These are phyloP conservation scores for Sclerotinia subarctica DNA, from an alignment of 2,329 filamentous ascomycete genomes.

Conservation along the genomic window DNA sequence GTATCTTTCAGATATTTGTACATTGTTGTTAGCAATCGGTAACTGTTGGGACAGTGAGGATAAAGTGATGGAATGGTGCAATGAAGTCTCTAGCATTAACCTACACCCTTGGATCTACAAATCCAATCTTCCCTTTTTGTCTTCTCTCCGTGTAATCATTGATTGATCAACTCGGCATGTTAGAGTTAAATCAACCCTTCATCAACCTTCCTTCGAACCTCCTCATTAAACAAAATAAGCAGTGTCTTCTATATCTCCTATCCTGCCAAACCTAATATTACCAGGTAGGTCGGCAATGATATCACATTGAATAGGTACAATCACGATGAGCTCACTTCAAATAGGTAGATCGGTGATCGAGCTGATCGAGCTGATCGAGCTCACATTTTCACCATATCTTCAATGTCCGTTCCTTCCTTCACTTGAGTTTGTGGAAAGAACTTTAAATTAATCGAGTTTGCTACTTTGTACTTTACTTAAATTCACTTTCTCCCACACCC, in stretches of 20 bases:
- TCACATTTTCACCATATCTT: background rate
- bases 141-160: background rate
- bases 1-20: no score
- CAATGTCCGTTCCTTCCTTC: background rate
- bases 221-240: no score
- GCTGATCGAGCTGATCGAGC: no score
- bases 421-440: background rate
- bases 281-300: no score
- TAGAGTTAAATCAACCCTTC: no score
- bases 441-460: background rate
- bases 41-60: background rate
- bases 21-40: background rate
- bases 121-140: background rate
- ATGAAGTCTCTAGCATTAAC: no score
- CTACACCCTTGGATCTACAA: background rate
- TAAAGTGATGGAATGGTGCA: no score
- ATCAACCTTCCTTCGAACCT: no score
- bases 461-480: background rate
- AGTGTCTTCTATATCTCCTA: background rate
- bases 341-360: no score
- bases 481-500: background rate
- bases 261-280: background rate
- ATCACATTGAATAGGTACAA: no score
- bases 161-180: no score
- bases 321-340: background rate